Evolutionary conservation across 805 yeast species (phyloP), one percentile per base, ranked within the genome.

Genomic region (Cyberlindnera samutprakarnensis): DNA sequence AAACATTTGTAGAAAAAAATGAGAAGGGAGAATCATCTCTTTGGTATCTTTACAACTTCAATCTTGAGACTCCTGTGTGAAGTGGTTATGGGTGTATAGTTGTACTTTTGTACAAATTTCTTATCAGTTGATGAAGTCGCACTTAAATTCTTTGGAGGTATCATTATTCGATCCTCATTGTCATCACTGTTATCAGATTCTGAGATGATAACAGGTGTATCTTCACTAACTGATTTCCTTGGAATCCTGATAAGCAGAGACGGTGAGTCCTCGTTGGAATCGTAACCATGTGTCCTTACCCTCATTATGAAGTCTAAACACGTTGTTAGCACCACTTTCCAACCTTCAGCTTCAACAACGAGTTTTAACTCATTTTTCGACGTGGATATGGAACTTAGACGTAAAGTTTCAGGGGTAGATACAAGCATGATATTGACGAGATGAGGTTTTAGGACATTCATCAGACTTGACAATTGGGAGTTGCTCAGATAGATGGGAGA

Each of bases 21-120:
- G n/a, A n/a, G n/a, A n/a, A n/a, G n/a, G n/a, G n/a, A n/a, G n/a
- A n/a, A n/a, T 20, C 23, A 26, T 23, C 14, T 6, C 29, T 36
- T 37, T 24, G 45, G 43, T 12, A 38, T 36, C 18, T 38, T 36
- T 9, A 50, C 24, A 3, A 50, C 42, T 27, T 49, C 49, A 18
- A 49, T 33, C n/a, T 39, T 30, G 2, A 50, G 21, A 7, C 51
- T 47, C 25, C 25, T 32, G 4, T 38, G 43, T 6, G 42, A 30
- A 1, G 45, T 35, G 4, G 13, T 35, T 14, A 31, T 19, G 17
- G 28, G 33, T 11, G 35, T 38, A 33, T 49, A 50, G 18, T 33
- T 40, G 32, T 42, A 46, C 23, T 37, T 44, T 21, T 42, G 44
- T 1, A 39, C 31, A 18, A 28, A 34, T 25, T 50, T 49, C 16